Percentiles rank a stretch among this genome's conserved stretches.
These are phyloP conservation scores for Delitschia confertaspora DNA, from an alignment of 495 filamentous ascomycete species.

Conservation along the genomic window DNA sequence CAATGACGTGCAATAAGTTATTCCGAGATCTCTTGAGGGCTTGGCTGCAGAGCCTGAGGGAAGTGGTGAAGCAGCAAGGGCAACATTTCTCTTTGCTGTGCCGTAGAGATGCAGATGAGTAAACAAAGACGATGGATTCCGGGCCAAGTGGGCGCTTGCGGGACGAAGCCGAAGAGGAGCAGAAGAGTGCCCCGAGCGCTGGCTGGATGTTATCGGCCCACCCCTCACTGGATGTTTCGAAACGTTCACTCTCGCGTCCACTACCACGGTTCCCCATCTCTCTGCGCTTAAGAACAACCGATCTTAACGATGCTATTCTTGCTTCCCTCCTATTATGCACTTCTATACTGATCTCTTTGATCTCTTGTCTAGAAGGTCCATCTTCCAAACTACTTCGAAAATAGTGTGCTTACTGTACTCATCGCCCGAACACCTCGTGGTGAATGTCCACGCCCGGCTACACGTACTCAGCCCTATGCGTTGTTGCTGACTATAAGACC, in stretches of 20 bases:
- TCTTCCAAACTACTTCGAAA: slow-evolving; percentile 9
- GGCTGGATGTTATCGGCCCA: not conserved
- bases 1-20: too few relatives aligned
- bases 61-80: slow-evolving; percentile 13
- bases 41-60: slow-evolving; percentile 13
- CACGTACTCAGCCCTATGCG: slow-evolving; percentile 25
- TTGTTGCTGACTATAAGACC: slow-evolving; percentile 8
- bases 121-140: too few relatives aligned
- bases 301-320: not conserved
- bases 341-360: slow-evolving; percentile 7
- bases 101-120: slow-evolving; percentile 2
- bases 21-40: slow-evolving; percentile 6
- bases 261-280: slow-evolving; percentile 2
- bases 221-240: slow-evolving; percentile 16
- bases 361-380: not conserved
- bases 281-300: slow-evolving; percentile 6
- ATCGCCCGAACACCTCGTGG: not conserved
- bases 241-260: slow-evolving; percentile 4
- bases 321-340: slow-evolving; percentile 10
- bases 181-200: slow-evolving; percentile 1
- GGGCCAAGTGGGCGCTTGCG: slow-evolving; percentile 6
- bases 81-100: slow-evolving; percentile 3
- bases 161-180: not conserved
- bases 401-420: slow-evolving; percentile 14
- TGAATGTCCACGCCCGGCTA: slow-evolving; percentile 12